Evolutionary conservation across 106 monocot species (phyloP), one percentile per base, ranked within the genome.

Genomic region (Apostasia shenzhenica): DNA sequence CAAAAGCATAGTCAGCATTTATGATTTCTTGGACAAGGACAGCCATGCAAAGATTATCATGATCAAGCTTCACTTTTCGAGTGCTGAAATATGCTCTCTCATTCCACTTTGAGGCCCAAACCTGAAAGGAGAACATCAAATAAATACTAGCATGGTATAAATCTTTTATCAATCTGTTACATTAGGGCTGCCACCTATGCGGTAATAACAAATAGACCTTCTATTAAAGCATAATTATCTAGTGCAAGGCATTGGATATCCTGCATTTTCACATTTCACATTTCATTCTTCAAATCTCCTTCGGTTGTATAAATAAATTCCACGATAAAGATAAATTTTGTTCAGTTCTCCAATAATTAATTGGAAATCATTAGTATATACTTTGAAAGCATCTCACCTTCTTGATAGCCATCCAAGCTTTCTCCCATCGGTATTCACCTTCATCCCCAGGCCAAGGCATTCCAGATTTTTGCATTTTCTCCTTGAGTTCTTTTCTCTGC

Each of bases 391-490:
- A 53, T 46, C 38, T 50, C 4, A 99, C 99, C 87, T 87, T 99
- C 74, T 93, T 99, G 69, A 99, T 93, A 65, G 93, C 83, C 70
- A 72, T 43, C 93, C 93, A 99, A 69, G 93, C 89, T 67, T 83
- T 83, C 67, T 90, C 81, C 97, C 97, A 93, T 69, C 83, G 73
- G 50, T 77, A 68, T 54, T 85, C 82, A 70, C 99, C 87, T 88
- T 99, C 93, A 74, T 93, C 85, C 62, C 92, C 99, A 83, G 92
- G 99, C 93, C 99, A 99, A 71, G 87, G 92, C 87, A 99, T 93
- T 74, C 87, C 90, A 73, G 85, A 63, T 46, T 74, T 81, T 54
- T 76, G 55, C 92, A 99, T 93, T 76, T 87, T 93, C 59, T 78
- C 80, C 69, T 90, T 76, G 63, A 99, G 72, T 76, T 93, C 93